phyloP scores from a whole-genome alignment of 192 early-diverging fungal species.

The Coemansia sp. region DNA sequence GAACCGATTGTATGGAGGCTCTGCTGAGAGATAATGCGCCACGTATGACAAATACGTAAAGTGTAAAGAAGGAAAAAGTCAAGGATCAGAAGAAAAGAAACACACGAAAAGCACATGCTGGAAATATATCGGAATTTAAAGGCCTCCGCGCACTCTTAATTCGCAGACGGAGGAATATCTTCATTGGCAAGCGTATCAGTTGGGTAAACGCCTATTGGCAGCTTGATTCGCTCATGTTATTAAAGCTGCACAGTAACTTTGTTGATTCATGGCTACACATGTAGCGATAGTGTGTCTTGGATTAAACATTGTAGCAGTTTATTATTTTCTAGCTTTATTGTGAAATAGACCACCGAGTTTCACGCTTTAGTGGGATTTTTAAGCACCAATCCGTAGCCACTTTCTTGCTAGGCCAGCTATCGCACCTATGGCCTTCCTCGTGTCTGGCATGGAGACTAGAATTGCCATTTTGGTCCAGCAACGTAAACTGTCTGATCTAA shows the following conservation, averaged over 20 bases:
- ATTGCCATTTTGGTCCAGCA: too few species aligned
- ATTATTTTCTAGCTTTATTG: too few species aligned
- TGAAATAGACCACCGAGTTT: too few species aligned
- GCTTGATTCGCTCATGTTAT: not conserved
- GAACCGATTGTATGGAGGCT: slow-evolving; percentile 1
- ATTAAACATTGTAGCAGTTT: too few species aligned
- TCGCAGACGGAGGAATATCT: not conserved
- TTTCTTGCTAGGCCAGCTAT: too few species aligned
- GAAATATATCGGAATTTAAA: slow-evolving; percentile 1
- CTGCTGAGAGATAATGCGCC: not conserved
- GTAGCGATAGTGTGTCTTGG: too few species aligned
- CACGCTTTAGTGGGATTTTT: too few species aligned
- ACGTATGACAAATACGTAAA: not conserved
- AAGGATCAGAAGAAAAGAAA: not conserved
- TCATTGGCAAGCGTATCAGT: not conserved
- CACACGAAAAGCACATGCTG: not conserved
- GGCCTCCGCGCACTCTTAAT: not conserved
- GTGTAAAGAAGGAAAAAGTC: not conserved
- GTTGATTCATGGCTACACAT: not conserved
- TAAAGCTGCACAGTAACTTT: not conserved
- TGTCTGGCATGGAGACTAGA: too few species aligned
- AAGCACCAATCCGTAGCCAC: too few species aligned
- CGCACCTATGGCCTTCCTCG: too few species aligned
- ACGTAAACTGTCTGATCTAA: too few species aligned
- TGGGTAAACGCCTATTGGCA: not conserved